Base-by-base conservation (phyloP, 257 asterid genomes). In the Nicotiana knightiana region DNA sequence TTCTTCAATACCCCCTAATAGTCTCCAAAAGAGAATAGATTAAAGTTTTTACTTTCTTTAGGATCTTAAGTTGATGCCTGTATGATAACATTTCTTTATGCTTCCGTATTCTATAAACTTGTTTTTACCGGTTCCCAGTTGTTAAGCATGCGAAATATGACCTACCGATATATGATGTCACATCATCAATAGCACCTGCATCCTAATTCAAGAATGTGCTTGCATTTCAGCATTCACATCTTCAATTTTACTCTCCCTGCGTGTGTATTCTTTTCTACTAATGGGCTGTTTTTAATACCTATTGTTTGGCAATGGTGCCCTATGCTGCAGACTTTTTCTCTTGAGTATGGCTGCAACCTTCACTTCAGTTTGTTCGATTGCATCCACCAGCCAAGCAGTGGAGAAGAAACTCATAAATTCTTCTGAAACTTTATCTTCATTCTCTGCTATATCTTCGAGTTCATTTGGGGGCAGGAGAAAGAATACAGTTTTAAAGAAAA, bases 401-500 rank as follows among this genome's bases (percentile, higher is more conserved):
- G 80, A 75, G 28, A 75, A 53, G 61, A 75, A 75, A 28, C 9
- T 75, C 16, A 75, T 51, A 21, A 51, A 75, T 85, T 87, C 90
- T 67, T 84, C 94, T 1, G 89, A 88, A 87, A 92, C 84, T 84
- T 81, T 91, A 4, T 92, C 98, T 8, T 93, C 98, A 43, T 81
- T 92, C 43, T 90, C 97, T 83, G 87, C 93, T 1, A 83, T 89
- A 73, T 87, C 98, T 58, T 86, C 94, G 17, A 76, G 82, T 65
- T 88, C 98, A 5, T 83, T 93, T 57, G 88, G 89, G 63, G 86
- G 94, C 87, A 90, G 94, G 78, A 90, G 86, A 86, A 93, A 82
- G 46, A 75, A 16, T 32, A 83, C 84, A 70, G 90, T 66, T 65
- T 82, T 90, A 3, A 84, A 83, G 53, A 94, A 87, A 87, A 13